Conservation (phyloP, 1,139 yeast species). For the Saccharomyces hybrid region DNA sequence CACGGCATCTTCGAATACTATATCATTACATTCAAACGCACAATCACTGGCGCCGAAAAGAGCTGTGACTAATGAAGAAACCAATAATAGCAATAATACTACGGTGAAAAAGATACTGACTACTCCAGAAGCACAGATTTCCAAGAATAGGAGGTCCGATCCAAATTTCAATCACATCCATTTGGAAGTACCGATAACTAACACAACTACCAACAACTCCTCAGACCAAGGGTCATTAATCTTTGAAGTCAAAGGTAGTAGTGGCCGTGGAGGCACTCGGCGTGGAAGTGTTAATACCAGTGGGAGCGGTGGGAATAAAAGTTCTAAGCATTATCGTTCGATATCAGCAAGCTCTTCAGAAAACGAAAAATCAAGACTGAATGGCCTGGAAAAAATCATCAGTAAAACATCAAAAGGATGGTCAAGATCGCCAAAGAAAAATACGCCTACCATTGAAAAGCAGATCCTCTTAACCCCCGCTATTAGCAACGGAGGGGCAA, state of each 20-base stretch:
- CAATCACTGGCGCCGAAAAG: neutral
- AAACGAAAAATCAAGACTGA: constrained; percentile 11
- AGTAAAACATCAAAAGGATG: constrained; percentile 18
- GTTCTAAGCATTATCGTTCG: constrained; percentile 6
- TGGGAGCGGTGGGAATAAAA: neutral
- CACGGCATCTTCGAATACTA: neutral
- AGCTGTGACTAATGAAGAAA: neutral
- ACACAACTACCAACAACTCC: neutral
- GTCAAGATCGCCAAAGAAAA: constrained; percentile 16
- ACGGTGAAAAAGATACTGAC: neutral
- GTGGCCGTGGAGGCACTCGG: neutral
- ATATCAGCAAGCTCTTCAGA: constrained; percentile 4
- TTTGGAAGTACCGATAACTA: neutral
- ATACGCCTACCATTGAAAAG: neutral
- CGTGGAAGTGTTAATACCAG: neutral
- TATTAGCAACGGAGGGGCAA: constrained; percentile 7
- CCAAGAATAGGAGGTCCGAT: neutral
- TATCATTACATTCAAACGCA: neutral
- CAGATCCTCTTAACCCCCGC: constrained; percentile 1
- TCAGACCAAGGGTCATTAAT: neutral
- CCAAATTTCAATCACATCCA: neutral
- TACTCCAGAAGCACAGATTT: neutral
- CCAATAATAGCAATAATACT: neutral
- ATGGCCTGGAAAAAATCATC: constrained; percentile 19
- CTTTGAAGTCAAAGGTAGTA: neutral